phyloP scores from a whole-genome alignment of 345 rosid genomes.

The Euclidium syriacum region DNA sequence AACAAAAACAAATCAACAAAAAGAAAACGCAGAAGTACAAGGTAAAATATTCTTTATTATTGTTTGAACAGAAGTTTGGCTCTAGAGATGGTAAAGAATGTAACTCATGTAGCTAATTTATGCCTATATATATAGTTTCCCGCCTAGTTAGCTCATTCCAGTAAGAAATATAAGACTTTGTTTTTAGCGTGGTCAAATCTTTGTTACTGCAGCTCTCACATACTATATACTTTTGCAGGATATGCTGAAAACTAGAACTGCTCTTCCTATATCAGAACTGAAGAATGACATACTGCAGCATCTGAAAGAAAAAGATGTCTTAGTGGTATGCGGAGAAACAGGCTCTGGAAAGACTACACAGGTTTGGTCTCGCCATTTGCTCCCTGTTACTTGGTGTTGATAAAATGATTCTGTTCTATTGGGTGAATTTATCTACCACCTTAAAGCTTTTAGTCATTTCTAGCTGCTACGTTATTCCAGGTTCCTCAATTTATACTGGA shows the following conservation, averaged over 20 bases:
- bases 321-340: constrained; percentile 93
- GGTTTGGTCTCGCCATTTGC: constrained; percentile 34
- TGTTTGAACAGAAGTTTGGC: not conserved
- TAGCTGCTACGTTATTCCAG: constrained; percentile 34
- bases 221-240: constrained; percentile 39
- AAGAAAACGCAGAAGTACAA: constrained; percentile 52
- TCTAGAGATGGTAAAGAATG: not conserved
- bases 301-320: constrained; percentile 66
- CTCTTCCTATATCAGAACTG: constrained; percentile 75
- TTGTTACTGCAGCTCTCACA: not conserved
- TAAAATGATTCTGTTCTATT: not conserved
- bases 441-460: constrained; percentile 14
- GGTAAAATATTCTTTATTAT: constrained; percentile 41
- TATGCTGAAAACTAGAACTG: constrained; percentile 55
- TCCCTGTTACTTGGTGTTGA: constrained; percentile 3
- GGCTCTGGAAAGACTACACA: constrained; percentile 99
- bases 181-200: constrained; percentile 1
- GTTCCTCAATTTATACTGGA: constrained; percentile 94
- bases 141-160: not conserved
- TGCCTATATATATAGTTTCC: not conserved
- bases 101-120: not conserved
- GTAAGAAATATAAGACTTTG: not conserved
- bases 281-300: constrained; percentile 58
- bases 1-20: constrained; percentile 52
- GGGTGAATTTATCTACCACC: not conserved